Evolutionary conservation across 225 moss, liverwort and hornwort species (phyloP).

Genomic region (Neckera pumila): DNA sequence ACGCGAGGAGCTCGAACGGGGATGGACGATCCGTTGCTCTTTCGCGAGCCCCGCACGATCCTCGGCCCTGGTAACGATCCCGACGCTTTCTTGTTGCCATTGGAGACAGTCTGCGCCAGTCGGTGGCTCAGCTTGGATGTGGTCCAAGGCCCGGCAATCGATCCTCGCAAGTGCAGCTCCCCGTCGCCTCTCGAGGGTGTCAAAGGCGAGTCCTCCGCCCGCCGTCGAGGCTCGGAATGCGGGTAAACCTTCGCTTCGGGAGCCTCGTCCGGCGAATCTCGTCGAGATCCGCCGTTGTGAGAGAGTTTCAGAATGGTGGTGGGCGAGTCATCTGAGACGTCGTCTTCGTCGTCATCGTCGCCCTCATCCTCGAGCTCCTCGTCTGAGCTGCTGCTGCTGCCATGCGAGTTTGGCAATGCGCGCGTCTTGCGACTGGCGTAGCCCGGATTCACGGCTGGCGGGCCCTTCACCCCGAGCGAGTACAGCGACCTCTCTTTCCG

Average conservation of each 20-base stretch:
- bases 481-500: conserved; percentile 91
- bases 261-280: neutral
- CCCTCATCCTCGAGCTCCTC: conserved; percentile 52
- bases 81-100: conserved; percentile 10
- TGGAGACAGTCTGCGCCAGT: neutral
- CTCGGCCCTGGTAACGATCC: neutral
- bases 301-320: conserved; percentile 14
- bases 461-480: conserved; percentile 78
- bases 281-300: conserved; percentile 14
- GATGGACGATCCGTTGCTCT: conserved; percentile 8
- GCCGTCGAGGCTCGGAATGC: conserved; percentile 25
- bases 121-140: conserved; percentile 26
- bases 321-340: conserved; percentile 26
- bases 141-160: conserved; percentile 13
- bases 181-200: conserved; percentile 6
- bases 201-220: conserved; percentile 5
- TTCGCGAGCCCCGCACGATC: conserved; percentile 4
- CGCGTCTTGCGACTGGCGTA: conserved; percentile 76
- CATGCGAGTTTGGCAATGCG: conserved; percentile 34
- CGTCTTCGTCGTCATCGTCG: conserved; percentile 46
- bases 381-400: conserved; percentile 52
- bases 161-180: conserved; percentile 7
- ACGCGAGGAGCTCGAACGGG: neutral
- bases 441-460: conserved; percentile 71
- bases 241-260: conserved; percentile 17